A percentile compares a stretch with the other conserved stretches of the same genome.
Conservation (phyloP, 495 filamentous ascomycete species). For the Tetracladium marchalianum region DNA sequence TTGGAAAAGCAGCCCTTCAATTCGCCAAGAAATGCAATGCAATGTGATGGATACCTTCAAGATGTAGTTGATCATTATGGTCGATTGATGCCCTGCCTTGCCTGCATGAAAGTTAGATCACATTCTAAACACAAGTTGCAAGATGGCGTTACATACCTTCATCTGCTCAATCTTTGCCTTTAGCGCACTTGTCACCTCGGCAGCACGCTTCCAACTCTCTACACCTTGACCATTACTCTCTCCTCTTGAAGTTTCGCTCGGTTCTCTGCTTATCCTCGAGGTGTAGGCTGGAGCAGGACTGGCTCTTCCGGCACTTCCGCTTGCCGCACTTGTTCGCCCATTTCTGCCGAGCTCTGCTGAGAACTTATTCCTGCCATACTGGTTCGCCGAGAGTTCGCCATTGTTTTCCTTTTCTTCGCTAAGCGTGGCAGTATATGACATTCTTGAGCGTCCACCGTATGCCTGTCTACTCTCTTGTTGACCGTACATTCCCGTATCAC, state of each 20-base stretch:
- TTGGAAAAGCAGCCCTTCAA: too few species aligned
- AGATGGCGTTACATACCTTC: slow-evolving; percentile 33
- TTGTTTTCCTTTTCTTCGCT: slow-evolving; percentile 80
- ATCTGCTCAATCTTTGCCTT: slow-evolving; percentile 89
- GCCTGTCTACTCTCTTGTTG: slow-evolving; percentile 12
- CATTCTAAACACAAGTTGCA: neutral
- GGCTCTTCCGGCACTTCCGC: slow-evolving; percentile 23
- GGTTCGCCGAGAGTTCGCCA: slow-evolving; percentile 28
- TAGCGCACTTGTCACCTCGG: slow-evolving; percentile 96
- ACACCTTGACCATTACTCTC: slow-evolving; percentile 45
- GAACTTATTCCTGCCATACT: slow-evolving; percentile 35
- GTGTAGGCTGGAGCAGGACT: slow-evolving; percentile 15
- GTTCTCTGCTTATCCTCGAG: slow-evolving; percentile 15
- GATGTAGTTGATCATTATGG: slow-evolving; percentile 2
- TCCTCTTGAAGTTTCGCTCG: slow-evolving; percentile 22
- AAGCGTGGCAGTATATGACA: slow-evolving; percentile 62
- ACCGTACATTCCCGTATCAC: slow-evolving; percentile 35
- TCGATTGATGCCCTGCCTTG: slow-evolving; percentile 19
- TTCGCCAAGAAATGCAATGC: too few species aligned
- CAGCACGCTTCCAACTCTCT: slow-evolving; percentile 95
- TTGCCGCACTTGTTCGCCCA: slow-evolving; percentile 23
- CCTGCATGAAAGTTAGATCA: slow-evolving; percentile 8
- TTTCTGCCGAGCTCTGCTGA: slow-evolving; percentile 36
- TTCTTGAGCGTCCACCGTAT: slow-evolving; percentile 31
- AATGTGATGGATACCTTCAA: neutral